Conservation (phyloP, 768 basidiomycete genomes). For the Cyclocybe cylindracea region DNA sequence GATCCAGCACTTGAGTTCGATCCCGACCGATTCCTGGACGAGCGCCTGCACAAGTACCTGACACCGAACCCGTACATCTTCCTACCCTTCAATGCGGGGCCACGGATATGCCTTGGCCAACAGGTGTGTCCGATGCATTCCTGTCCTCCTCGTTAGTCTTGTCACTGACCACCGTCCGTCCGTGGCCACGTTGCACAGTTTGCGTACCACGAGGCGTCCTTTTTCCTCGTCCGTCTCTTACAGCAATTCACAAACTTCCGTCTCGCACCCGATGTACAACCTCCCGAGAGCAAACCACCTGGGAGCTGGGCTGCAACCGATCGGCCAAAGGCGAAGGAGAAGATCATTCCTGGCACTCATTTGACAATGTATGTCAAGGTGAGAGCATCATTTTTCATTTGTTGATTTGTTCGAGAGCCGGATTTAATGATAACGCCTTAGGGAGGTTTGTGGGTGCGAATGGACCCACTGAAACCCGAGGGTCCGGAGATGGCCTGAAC, state of each 20-base stretch:
- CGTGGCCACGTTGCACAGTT: constrained; percentile 44
- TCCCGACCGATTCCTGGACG: constrained; percentile 58
- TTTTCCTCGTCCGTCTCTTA: constrained; percentile 52
- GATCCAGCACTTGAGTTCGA: constrained; percentile 43
- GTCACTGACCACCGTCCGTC: constrained; percentile 26
- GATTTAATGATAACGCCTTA: background rate
- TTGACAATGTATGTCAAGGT: constrained; percentile 42
- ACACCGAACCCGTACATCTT: constrained; percentile 43
- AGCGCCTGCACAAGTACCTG: constrained; percentile 44
- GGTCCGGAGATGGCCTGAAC: too few species aligned
- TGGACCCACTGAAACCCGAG: too few species aligned
- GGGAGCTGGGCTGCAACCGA: constrained; percentile 34
- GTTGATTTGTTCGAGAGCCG: too few species aligned
- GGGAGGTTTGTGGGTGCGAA: background rate
- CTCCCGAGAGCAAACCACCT: constrained; percentile 30
- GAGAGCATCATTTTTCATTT: constrained; percentile 7
- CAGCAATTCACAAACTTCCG: constrained; percentile 41
- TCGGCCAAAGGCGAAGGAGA: constrained; percentile 32
- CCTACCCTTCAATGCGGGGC: constrained; percentile 38
- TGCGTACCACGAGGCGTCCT: constrained; percentile 58
- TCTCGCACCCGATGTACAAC: constrained; percentile 39
- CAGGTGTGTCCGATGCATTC: constrained; percentile 23
- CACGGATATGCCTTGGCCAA: constrained; percentile 44
- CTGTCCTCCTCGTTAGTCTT: too few species aligned
- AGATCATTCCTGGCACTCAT: constrained; percentile 31